These are phyloP conservation scores for Massarina eburnea DNA, from an alignment of 2,329 filamentous ascomycete genomes.

Conservation along the genomic window DNA sequence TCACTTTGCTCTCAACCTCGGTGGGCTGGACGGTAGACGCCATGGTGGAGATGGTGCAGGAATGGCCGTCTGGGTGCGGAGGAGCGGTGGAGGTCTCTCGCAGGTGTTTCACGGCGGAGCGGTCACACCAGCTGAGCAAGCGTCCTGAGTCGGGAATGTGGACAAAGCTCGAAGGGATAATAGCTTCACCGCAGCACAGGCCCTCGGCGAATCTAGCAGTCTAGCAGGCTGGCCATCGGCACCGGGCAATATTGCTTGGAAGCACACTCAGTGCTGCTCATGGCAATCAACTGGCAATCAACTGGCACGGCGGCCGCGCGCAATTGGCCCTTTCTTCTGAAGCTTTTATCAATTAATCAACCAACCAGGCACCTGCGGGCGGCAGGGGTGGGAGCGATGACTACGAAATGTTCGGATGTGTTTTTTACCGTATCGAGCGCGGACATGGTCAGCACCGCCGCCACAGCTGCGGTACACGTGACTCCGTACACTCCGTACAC, in stretches of 20 bases:
- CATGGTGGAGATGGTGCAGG: conserved; percentile 29
- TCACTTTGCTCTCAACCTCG: conserved; percentile 47
- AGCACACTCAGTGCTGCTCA: conserved; percentile 15
- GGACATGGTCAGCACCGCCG: not conserved
- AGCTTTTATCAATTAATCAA: conserved; percentile 6
- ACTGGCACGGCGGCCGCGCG: conserved; percentile 7
- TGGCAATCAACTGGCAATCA: conserved; percentile 10
- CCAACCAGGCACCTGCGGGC: not conserved
- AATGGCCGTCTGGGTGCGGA: conserved; percentile 11
- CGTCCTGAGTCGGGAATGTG: conserved; percentile 17
- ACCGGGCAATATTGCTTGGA: conserved; percentile 3
- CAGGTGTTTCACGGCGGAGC: conserved; percentile 29
- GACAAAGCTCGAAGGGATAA: conserved; percentile 16
- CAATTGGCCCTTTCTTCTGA: conserved; percentile 12
- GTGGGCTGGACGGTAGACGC: conserved; percentile 37
- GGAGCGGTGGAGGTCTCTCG: conserved; percentile 24
- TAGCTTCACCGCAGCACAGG: conserved; percentile 32
- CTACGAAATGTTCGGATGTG: not conserved
- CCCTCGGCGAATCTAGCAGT: conserved; percentile 6
- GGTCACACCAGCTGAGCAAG: conserved; percentile 36
- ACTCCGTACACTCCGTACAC: too few relatives aligned
- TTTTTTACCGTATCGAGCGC: not conserved
- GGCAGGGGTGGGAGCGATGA: not conserved
- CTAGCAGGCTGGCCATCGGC: not conserved
- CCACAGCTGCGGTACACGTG: not conserved